Evolutionary conservation across 257 asterid species (phyloP).

Genomic region (Datura wrightii): DNA sequence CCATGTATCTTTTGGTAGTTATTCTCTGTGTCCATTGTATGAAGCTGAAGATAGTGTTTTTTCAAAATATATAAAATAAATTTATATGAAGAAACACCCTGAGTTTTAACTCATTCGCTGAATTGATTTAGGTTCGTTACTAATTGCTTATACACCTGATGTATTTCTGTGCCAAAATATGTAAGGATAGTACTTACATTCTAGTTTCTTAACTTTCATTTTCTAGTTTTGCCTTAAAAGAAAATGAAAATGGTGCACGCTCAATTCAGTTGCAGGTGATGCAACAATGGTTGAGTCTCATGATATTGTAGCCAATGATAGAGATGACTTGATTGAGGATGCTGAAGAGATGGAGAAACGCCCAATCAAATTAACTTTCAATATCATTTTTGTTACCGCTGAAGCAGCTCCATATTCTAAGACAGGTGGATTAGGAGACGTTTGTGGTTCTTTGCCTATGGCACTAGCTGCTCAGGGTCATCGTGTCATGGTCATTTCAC

Average conservation of each 20-base stretch:
- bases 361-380: slow-evolving; percentile 47
- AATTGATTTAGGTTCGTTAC: neutral
- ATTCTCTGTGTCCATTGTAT: neutral
- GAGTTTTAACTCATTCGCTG: neutral
- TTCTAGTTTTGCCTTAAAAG: slow-evolving; percentile 11
- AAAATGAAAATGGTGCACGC: slow-evolving; percentile 19
- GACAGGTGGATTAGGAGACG: slow-evolving; percentile 99
- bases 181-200: neutral
- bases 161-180: neutral
- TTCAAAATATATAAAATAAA: neutral
- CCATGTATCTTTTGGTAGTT: slow-evolving; percentile 24
- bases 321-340: slow-evolving; percentile 43
- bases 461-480: slow-evolving; percentile 88
- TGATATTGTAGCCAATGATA: slow-evolving; percentile 40
- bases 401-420: slow-evolving; percentile 98
- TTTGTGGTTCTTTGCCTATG: slow-evolving; percentile 94
- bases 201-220: neutral
- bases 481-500: slow-evolving; percentile 96
- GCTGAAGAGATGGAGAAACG: slow-evolving; percentile 40
- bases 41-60: neutral
- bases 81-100: neutral
- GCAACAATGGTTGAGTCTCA: slow-evolving; percentile 47
- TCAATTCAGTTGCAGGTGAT: slow-evolving; percentile 47
- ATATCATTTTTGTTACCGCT: slow-evolving; percentile 73
- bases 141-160: slow-evolving; percentile 13